Conservation (phyloP, 441 rosid species). For the Adansonia rubrostipa region DNA sequence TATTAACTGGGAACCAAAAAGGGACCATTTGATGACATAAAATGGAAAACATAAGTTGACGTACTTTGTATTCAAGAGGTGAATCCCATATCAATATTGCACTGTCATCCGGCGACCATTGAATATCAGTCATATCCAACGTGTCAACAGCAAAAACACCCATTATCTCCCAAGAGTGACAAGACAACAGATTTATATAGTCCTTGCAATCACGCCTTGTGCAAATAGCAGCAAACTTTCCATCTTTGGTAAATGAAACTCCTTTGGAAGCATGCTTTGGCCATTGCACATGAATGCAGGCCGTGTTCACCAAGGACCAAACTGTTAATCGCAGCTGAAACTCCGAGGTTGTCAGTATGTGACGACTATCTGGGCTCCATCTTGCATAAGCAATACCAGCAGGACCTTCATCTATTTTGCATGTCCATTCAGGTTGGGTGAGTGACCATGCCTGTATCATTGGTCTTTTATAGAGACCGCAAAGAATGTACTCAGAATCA, state of each 20-base stretch:
- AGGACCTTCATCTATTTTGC: conserved; percentile 97
- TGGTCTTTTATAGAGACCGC: conserved; percentile 85
- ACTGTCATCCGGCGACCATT: conserved; percentile 97
- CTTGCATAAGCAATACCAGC: conserved; percentile 97
- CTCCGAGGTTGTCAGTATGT: conserved; percentile 90
- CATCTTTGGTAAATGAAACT: conserved; percentile 82
- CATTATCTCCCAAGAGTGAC: conserved; percentile 95
- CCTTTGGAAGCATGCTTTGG: conserved; percentile 95
- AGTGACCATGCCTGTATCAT: conserved; percentile 98
- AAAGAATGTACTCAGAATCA: conserved; percentile 92
- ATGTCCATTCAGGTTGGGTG: conserved; percentile 95
- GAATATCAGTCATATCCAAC: conserved; percentile 89
- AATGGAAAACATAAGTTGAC: conserved; percentile 22
- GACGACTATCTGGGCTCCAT: conserved; percentile 99
- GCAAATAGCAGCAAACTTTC: conserved; percentile 87
- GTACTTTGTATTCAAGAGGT: conserved; percentile 85
- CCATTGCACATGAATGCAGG: conserved; percentile 95
- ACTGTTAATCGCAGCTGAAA: conserved; percentile 90
- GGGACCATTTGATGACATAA: background rate
- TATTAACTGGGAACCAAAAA: background rate
- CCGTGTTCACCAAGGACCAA: conserved; percentile 94
- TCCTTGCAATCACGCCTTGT: conserved; percentile 96
- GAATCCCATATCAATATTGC: conserved; percentile 91
- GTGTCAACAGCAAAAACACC: conserved; percentile 89
- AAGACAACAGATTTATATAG: conserved; percentile 81